Evolutionary conservation across 768 basidiomycete species (phyloP), one percentile per base, ranked within the genome.

Genomic region (Lactarius quietus): DNA sequence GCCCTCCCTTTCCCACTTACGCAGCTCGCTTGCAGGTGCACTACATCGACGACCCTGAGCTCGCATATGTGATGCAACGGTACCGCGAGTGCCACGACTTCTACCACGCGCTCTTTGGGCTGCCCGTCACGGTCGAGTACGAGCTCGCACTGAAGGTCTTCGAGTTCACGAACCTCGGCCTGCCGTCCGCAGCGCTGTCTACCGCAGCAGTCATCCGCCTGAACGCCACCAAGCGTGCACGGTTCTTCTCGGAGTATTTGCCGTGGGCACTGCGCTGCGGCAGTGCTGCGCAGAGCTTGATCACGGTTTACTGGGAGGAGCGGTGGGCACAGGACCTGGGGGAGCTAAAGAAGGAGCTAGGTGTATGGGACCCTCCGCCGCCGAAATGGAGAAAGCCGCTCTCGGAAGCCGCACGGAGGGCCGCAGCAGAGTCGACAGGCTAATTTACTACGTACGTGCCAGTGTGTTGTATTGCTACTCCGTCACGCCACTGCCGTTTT

Each of bases 81-180:
- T 99, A 98, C 75, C 89, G 96, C 29, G 95, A 99, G 78, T 96
- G 91, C 68, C 97, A 99, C 76, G 96, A 99, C 77, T 89, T 98
- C 70, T 97, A 98, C 73, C 97, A 99, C 73, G 92, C 92, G 72
- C 83, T 98, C 66, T 87, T 87, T 78, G 86, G 86, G 70, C 82
- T 98, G 10, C 95, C 94, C 0, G 93, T 98, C 64, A 88, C 88
- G 66, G 90, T 96, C 72, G 85, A 90, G 63, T 92, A 90, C 55
- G 97, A 99, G 74, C 83, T 99, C 35, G 93, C 94, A 1, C 84
- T 98, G 75, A 99, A 99, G 74, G 89, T 86, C 70, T 94, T 98
- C 71, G 97, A 98, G 75, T 90, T 95, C 64, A 84, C 91, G 33
- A 98, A 99, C 76, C 82, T 97, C 70, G 87, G 90, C 17, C 82